phyloP scores from a whole-genome alignment of 169 alveolate genomes.

The Cyclospora cayetanensis region DNA sequence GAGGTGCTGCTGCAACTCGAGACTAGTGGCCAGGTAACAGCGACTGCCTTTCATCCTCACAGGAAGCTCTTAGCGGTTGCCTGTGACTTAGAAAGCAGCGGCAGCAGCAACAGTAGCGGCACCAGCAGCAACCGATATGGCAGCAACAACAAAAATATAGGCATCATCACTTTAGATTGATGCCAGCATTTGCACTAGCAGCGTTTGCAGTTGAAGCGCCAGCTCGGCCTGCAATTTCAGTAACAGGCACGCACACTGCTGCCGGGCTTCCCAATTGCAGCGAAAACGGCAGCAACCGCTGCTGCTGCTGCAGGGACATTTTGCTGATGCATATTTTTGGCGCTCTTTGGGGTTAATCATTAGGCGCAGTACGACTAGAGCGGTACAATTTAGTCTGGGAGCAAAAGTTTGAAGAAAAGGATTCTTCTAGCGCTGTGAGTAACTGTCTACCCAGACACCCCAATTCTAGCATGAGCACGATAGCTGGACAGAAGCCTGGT shows the following conservation, averaged over 20 bases:
- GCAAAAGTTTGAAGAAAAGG: no score
- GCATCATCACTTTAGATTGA: not conserved
- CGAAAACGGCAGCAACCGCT: not conserved
- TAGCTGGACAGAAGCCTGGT: no score
- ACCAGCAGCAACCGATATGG: not conserved
- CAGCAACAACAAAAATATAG: not conserved
- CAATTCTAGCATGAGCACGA: no score
- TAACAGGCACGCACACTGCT: not conserved
- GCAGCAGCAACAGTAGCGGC: not conserved
- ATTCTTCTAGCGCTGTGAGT: no score
- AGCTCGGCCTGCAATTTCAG: not conserved
- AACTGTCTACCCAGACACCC: no score
- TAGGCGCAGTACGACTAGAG: no score
- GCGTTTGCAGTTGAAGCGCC: not conserved
- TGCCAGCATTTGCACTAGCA: not conserved
- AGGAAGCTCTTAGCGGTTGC: not conserved
- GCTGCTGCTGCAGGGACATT: conserved; percentile 1
- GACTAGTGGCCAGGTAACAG: no score
- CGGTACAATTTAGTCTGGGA: no score
- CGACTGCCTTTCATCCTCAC: not conserved
- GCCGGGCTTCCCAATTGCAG: not conserved
- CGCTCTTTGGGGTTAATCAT: no score
- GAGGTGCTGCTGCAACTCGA: no score
- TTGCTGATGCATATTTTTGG: no score
- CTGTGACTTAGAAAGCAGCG: not conserved